phyloP scores from a whole-genome alignment of 768 basidiomycete genomes.

The Mycena albidolilacea region DNA sequence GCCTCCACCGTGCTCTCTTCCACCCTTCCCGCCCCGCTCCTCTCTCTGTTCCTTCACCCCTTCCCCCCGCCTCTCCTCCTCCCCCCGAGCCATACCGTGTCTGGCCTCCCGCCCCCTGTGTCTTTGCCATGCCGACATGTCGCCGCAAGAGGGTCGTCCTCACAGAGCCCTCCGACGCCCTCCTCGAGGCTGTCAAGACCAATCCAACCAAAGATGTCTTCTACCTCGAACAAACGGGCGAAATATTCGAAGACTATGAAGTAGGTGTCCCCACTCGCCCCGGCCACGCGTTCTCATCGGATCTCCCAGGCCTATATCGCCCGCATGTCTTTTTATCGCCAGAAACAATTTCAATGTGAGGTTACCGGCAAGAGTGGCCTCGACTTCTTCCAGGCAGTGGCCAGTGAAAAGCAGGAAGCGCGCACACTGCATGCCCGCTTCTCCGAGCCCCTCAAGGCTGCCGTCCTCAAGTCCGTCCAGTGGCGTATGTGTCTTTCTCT shows the following conservation, averaged over 20 bases:
- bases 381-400: slow-evolving; percentile 94
- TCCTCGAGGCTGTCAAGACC: slow-evolving; percentile 74
- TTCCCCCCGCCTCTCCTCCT: slow-evolving; percentile 34
- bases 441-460: slow-evolving; percentile 92
- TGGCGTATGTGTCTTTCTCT: slow-evolving; percentile 82
- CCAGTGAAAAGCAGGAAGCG: slow-evolving; percentile 92
- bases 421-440: slow-evolving; percentile 92
- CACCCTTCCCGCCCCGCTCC: slow-evolving; percentile 53
- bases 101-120: slow-evolving; percentile 40
- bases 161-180: slow-evolving; percentile 82
- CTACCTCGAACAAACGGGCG: slow-evolving; percentile 94
- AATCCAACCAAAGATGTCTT: slow-evolving; percentile 86
- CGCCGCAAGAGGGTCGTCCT: slow-evolving; percentile 92
- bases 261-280: slow-evolving; percentile 66
- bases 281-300: slow-evolving; percentile 44
- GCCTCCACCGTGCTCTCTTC: slow-evolving; percentile 49
- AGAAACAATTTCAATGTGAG: slow-evolving; percentile 97
- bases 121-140: slow-evolving; percentile 81
- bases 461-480: slow-evolving; percentile 93
- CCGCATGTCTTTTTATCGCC: slow-evolving; percentile 94
- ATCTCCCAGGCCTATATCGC: slow-evolving; percentile 80
- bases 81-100: slow-evolving; percentile 28
- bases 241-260: slow-evolving; percentile 97
- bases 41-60: slow-evolving; percentile 39
- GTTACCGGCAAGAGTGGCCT: slow-evolving; percentile 95